Evolutionary conservation across 2,329 filamentous ascomycete species (phyloP), one percentile per base, ranked within the genome.

Genomic region (Fusarium tupiense): DNA sequence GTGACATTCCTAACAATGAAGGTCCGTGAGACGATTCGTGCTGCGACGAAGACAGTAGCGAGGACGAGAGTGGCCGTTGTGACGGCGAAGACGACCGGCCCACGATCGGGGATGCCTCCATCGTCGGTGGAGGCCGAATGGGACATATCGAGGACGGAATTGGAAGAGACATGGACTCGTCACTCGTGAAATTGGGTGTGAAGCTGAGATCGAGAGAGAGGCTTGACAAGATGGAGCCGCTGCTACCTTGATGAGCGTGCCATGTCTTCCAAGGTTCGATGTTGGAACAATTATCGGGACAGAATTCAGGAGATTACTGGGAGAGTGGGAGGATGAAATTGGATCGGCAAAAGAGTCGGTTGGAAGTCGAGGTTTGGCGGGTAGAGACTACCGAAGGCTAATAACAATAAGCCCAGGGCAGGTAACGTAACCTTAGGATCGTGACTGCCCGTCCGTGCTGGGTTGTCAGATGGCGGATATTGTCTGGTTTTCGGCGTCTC

Each of bases 21-120:
- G 57, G 89, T 86, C 35, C 95, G 89, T 69, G 93, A 94, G 47
- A 94, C 84, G 75, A 97, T 86, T 62, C 95, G 91, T 41, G 93
- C 88, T 47, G 87, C 86, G 75, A 98, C 93, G 80, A 97, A 96
- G 62, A 93, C 79, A 44, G 92, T 92, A 59, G 93, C 91, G 60
- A 95, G 81, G 29, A 88, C 88, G 71, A 95, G 88, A 59, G 92
- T 93, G 26, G 88, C 85, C 12, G 89, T 88, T n/a, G 92, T 92
- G 72, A 94, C 92, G 76, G 89, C 89, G 78, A 95, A 90, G 60
- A 94, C 92, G 43, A 86, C 84, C 64, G 88, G 87, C 29, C 89
- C 89, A 44, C 89, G 87, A 80, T 90, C 84, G 49, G 85, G 84
- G 54, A 85, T 75, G 57, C 78, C 76, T 68, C 76, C 76, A 77